A percentile compares a stretch with the other conserved stretches of the same genome.
phyloP scores from a whole-genome alignment of 352 stramenopile species.

The Pythium pyrilobum region DNA sequence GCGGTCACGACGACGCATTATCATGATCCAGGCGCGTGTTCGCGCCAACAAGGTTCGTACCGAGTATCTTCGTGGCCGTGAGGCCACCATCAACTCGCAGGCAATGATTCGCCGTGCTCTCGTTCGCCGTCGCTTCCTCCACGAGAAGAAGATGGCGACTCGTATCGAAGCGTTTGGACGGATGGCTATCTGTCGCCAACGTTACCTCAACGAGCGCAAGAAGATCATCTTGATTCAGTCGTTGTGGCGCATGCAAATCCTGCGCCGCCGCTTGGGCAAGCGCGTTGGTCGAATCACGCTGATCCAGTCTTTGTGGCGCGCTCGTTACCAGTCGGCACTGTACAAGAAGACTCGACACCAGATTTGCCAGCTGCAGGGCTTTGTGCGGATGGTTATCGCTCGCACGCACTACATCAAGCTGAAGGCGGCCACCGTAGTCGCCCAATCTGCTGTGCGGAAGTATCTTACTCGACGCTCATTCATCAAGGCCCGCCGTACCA shows the following conservation, averaged over 20 bases:
- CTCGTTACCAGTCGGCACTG: conserved; percentile 41
- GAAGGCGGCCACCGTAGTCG: conserved; percentile 38
- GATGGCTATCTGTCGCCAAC: conserved; percentile 74
- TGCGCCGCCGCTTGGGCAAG: conserved; percentile 48
- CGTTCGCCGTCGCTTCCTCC: conserved; percentile 70
- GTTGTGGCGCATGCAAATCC: conserved; percentile 71
- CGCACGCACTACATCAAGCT: conserved; percentile 53
- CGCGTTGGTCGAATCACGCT: conserved; percentile 46
- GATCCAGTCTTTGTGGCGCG: conserved; percentile 79
- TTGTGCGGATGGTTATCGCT: conserved; percentile 57
- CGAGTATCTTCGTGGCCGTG: conserved; percentile 79
- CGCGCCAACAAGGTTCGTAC: conserved; percentile 83
- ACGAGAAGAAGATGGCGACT: conserved; percentile 85
- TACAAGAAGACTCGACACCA: conserved; percentile 56
- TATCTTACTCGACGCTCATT: conserved; percentile 65
- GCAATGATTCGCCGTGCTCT: conserved; percentile 83
- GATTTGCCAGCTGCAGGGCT: conserved; percentile 63
- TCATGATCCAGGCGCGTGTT: conserved; percentile 86
- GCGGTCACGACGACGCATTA: conserved; percentile 47
- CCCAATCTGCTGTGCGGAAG: conserved; percentile 68
- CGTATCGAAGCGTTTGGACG: conserved; percentile 78
- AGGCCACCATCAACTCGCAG: conserved; percentile 85
- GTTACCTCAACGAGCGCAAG: conserved; percentile 50
- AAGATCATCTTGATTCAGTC: conserved; percentile 78
- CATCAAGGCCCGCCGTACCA: conserved; percentile 47